These are phyloP conservation scores for Hygrophorus russula DNA, from an alignment of 768 basidiomycete species.

Conservation along the genomic window DNA sequence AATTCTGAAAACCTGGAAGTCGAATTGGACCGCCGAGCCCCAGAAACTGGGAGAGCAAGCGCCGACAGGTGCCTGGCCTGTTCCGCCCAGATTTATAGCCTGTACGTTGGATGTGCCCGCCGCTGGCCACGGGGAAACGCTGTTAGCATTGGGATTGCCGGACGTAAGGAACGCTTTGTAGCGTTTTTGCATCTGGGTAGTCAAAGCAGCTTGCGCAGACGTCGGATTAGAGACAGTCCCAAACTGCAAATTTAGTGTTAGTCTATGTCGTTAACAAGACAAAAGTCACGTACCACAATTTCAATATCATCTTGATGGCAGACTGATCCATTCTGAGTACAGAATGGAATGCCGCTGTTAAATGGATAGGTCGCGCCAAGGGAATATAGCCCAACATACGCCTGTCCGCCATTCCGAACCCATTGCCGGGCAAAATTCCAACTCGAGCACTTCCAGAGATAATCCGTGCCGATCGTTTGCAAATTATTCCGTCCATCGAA, in stretches of 20 bases:
- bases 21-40: conserved; percentile 52
- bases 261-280: conserved; percentile 1
- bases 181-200: conserved; percentile 54
- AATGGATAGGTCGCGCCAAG: conserved; percentile 64
- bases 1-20: conserved; percentile 55
- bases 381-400: conserved; percentile 55
- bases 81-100: conserved; percentile 50
- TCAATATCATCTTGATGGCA: conserved; percentile 81
- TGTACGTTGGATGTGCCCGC: conserved; percentile 42
- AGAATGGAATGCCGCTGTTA: conserved; percentile 46
- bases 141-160: conserved; percentile 50
- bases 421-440: conserved; percentile 66
- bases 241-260: conserved; percentile 19
- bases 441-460: conserved; percentile 56
- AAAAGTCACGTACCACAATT: conserved; percentile 45
- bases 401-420: conserved; percentile 51
- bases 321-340: conserved; percentile 42
- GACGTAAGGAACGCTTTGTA: conserved; percentile 55
- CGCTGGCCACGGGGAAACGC: conserved; percentile 40
- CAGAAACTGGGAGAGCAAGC: conserved; percentile 60
- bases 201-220: conserved; percentile 44
- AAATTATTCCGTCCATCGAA: conserved; percentile 48
- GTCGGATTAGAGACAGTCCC: conserved; percentile 50
- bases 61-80: conserved; percentile 37
- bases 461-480: conserved; percentile 53